Evolutionary conservation across 345 rosid species (phyloP), one percentile per base, ranked within the genome.

Genomic region (Boechera retrofracta): DNA sequence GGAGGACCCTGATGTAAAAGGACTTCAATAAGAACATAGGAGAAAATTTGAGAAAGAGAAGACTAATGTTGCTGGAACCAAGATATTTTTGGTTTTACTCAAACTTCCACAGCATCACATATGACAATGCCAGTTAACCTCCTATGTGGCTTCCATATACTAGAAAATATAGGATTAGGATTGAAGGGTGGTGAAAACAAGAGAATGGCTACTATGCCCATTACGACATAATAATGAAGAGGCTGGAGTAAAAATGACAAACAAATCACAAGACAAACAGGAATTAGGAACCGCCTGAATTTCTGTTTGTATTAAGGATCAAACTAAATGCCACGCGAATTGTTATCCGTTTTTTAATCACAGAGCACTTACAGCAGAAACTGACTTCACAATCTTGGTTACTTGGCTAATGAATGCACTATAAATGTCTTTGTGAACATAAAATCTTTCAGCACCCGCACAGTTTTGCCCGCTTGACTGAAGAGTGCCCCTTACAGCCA

Each of bases 401-500:
- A 95, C 87, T 88, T 91, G 85, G 83, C 74, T 86, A 75, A 89
- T 85, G 83, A 95, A 95, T 73, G 92, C 84, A 74, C 93, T 67
- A 85, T 88, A 88, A 52, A 92, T 75, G 74, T 91, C 91, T 82
- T 64, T 86, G 74, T 89, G 98, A 74, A 92, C 98, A 85, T 95
- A 92, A 82, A 92, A 95, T 79, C 98, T 89, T 83, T 95, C 99
- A 74, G 99, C 98, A 69, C 99, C 99, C 62, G 98, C 99, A 88
- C 99, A 95, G 74, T 92, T 95, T 87, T 95, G 99, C 69, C 98
- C 99, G 64, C 98, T 87, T 63, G 99, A 95, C 84, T 95, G 98
- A 82, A 95, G 93, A 67, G 86, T 79, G 26, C 89, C 97, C 79
- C 99, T 84, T 54, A 88, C 98, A 60, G 98, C 97, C 82, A 95